These are phyloP conservation scores for Salpingoeca rosetta DNA, from an alignment of 78 protist genomes.

Conservation along the genomic window DNA sequence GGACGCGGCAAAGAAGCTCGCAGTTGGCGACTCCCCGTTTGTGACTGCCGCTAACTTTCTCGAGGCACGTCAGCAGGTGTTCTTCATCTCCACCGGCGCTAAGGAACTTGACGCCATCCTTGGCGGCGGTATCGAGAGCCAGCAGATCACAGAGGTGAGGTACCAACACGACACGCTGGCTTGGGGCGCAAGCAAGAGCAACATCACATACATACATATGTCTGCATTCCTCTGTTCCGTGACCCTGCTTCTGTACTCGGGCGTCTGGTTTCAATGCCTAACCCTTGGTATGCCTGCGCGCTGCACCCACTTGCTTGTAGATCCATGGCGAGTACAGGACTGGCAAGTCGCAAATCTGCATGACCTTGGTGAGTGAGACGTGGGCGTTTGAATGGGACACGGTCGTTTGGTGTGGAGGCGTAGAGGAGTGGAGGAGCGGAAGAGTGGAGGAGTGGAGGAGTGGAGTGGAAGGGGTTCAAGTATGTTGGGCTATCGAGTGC, in stretches of 20 bases:
- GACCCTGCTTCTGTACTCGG: not conserved
- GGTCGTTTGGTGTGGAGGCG: too few species aligned
- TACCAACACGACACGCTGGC: conserved; percentile 89
- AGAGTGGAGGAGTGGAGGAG: conserved; percentile 21
- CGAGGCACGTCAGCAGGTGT: conserved; percentile 19
- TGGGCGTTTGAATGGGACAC: not conserved
- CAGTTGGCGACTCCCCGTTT: conserved; percentile 6
- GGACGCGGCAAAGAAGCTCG: not conserved
- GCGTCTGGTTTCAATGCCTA: not conserved
- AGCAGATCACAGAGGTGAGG: conserved; percentile 94
- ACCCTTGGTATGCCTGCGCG: not conserved
- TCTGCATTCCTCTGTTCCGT: not conserved
- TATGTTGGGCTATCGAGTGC: not conserved
- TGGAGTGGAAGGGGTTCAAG: not conserved
- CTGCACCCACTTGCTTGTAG: too few species aligned
- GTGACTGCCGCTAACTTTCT: conserved; percentile 23
- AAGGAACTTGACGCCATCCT: conserved; percentile 75
- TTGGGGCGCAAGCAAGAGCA: too few species aligned
- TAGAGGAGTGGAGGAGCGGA: conserved; percentile 87
- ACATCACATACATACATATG: not conserved
- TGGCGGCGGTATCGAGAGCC: conserved; percentile 93
- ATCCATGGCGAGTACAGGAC: too few species aligned
- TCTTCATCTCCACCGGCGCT: conserved; percentile 83
- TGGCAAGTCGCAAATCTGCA: conserved; percentile 95
- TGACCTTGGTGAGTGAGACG: not conserved